phyloP scores from a whole-genome alignment of 257 asterid genomes.

The Jasminum sambac region DNA sequence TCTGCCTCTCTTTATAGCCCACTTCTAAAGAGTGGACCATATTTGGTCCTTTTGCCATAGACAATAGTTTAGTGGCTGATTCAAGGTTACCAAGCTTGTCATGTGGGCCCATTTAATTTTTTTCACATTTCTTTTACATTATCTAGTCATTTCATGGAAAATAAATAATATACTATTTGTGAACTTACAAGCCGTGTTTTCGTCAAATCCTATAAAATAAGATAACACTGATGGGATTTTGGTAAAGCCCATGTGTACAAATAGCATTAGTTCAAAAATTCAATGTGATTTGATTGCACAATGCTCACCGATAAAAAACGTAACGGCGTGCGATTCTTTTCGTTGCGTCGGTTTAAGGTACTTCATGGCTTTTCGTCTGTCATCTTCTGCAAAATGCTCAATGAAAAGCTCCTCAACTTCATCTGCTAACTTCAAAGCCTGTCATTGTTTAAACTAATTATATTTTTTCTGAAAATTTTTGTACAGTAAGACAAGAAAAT shows the following conservation, averaged over 20 bases:
- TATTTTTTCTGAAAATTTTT: conserved; percentile 6
- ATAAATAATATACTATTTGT: conserved; percentile 19
- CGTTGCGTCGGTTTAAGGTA: conserved; percentile 83
- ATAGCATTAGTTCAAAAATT: too few species aligned
- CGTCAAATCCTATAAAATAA: too few species aligned
- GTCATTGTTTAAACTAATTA: conserved; percentile 25
- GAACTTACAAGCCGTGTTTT: too few species aligned
- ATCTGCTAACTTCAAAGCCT: conserved; percentile 77
- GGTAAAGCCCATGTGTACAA: too few species aligned
- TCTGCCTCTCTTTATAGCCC: conserved; percentile 39
- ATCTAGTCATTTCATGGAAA: conserved; percentile 7
- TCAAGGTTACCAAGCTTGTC: conserved; percentile 39
- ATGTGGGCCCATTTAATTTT: conserved; percentile 18
- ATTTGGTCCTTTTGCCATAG: conserved; percentile 10
- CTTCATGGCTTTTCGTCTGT: conserved; percentile 78
- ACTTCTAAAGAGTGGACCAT: conserved; percentile 43
- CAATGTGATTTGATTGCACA: conserved; percentile 11
- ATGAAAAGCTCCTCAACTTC: conserved; percentile 82
- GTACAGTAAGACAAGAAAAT: conserved; percentile 48
- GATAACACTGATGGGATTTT: too few species aligned
- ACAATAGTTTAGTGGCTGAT: conserved; percentile 45
- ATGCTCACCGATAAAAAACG: conserved; percentile 81
- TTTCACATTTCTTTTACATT: conserved; percentile 4
- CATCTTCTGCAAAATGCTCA: conserved; percentile 75
- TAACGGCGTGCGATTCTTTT: conserved; percentile 69